Evolutionary conservation across 352 stramenopile genomes (phyloP).

Genomic region (Globisporangium okanoganense): DNA sequence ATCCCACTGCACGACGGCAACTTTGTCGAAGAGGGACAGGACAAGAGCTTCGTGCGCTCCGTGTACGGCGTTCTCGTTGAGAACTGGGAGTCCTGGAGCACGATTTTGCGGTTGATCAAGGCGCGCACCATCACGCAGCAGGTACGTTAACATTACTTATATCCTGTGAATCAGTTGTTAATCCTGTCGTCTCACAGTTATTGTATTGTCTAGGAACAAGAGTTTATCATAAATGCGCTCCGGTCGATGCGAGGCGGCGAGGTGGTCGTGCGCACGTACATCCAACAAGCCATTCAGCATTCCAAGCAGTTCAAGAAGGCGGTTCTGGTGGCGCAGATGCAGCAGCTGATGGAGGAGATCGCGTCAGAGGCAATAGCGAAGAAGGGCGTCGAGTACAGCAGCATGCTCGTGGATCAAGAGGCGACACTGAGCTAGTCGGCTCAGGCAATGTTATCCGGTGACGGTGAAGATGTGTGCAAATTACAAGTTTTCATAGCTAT

Average conservation of each 20-base stretch:
- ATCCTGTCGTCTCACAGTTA: neutral
- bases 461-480: constrained; percentile 6
- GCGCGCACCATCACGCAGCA: constrained; percentile 62
- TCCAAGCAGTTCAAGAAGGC: constrained; percentile 71
- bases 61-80: constrained; percentile 79
- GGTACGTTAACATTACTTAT: constrained; percentile 22
- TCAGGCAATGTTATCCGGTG: neutral
- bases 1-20: constrained; percentile 69
- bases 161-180: neutral
- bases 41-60: constrained; percentile 56
- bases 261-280: constrained; percentile 62
- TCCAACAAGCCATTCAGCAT: constrained; percentile 58
- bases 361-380: constrained; percentile 57
- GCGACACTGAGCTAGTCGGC: neutral
- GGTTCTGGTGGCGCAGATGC: constrained; percentile 43
- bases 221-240: constrained; percentile 73
- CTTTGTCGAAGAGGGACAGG: constrained; percentile 41
- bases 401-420: constrained; percentile 4
- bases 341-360: constrained; percentile 35
- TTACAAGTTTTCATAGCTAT: neutral
- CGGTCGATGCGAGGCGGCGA: constrained; percentile 68
- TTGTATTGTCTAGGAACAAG: constrained; percentile 45
- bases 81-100: constrained; percentile 84
- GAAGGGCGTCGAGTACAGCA: neutral
- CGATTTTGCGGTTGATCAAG: constrained; percentile 79